These are phyloP conservation scores for Daedaleopsis nitida DNA, from an alignment of 768 basidiomycete genomes.

Conservation along the genomic window DNA sequence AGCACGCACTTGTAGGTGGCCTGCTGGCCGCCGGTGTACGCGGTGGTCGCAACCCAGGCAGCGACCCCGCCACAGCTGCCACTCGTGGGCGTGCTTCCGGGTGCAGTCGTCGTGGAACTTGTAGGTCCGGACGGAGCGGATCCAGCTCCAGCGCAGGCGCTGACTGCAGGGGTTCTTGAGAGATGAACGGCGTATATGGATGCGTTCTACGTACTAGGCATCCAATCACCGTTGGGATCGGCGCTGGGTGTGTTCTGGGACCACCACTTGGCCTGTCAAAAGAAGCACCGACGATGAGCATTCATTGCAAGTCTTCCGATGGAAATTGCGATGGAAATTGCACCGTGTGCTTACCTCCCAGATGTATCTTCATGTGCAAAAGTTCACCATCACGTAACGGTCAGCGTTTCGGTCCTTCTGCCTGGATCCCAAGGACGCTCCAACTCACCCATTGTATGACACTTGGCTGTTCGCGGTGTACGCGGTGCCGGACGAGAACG, in stretches of 20 bases:
- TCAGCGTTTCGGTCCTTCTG: not conserved
- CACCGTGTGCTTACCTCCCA: constrained; percentile 50
- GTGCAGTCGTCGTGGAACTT: constrained; percentile 13
- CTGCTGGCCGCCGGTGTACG: constrained; percentile 54
- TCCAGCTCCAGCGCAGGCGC: constrained; percentile 48
- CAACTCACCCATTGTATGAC: constrained; percentile 52
- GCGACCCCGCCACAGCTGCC: constrained; percentile 50
- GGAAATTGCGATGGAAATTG: not conserved
- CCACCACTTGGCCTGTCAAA: constrained; percentile 61
- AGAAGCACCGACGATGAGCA: constrained; percentile 3
- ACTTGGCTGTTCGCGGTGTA: constrained; percentile 57
- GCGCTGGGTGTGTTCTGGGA: constrained; percentile 48
- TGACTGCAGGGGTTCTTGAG: constrained; percentile 39
- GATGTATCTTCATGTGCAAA: constrained; percentile 48
- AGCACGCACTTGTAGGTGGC: constrained; percentile 51
- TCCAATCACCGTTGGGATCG: constrained; percentile 61
- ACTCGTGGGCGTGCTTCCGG: constrained; percentile 20
- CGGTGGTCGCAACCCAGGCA: constrained; percentile 50
- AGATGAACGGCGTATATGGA: not conserved
- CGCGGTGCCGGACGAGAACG: constrained; percentile 48
- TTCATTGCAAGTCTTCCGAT: not conserved
- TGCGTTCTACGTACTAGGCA: constrained; percentile 48
- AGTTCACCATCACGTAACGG: constrained; percentile 10
- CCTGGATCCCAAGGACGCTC: constrained; percentile 18
- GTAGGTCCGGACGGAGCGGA: constrained; percentile 30